Base-by-base conservation (phyloP, 2,329 filamentous ascomycete genomes). In the Pseudogymnoascus sp. region DNA sequence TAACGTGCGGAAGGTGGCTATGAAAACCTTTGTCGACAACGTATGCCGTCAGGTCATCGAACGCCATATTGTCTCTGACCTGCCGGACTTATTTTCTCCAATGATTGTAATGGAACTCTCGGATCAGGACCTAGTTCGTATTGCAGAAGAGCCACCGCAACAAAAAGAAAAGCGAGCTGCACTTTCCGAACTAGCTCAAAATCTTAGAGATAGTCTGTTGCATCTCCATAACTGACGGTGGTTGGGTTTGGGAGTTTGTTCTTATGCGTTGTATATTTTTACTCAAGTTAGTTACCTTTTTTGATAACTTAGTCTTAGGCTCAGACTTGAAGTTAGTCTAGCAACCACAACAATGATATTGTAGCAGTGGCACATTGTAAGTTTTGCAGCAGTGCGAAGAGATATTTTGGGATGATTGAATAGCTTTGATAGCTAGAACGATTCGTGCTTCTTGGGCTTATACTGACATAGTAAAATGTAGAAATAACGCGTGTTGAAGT, bases 11-110 rank as follows among this genome's bases (percentile, higher is more conserved):
- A 43, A 71, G 71, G 70, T 72, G 12, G 64, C 65, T 4, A 53
- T 69, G 16, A 71, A 72, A 46, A 69, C 65, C 0, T 73, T 72
- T 26, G 64, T 72, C 8, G 69, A 71, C 50, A 72, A 72, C 61
- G 65, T 72, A 3, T 72, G 69, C 11, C 66, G 64, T 2, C 70
- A 72, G 33, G 67, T 69, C 1, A 64, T 72, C 24, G 70, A 73
- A 38, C 66, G 71, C 10, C 70, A 71, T 40, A 66, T 72, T 46
- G 41, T 46, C 41, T 46, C 22, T 46, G 41, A 24, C 19, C 62
- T 19, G 19, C 19, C 19, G 19, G 19, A 19, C 19, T 19, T 19
- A 19, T 68, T 72, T 61, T 64, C 59, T 1, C 69, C 68, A 1
- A 59, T 68, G 11, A 61, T 33, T 6, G 62, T 70, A 26, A 65